phyloP scores from a whole-genome alignment of 305 asterid species.

The Coffea humblotiana region DNA sequence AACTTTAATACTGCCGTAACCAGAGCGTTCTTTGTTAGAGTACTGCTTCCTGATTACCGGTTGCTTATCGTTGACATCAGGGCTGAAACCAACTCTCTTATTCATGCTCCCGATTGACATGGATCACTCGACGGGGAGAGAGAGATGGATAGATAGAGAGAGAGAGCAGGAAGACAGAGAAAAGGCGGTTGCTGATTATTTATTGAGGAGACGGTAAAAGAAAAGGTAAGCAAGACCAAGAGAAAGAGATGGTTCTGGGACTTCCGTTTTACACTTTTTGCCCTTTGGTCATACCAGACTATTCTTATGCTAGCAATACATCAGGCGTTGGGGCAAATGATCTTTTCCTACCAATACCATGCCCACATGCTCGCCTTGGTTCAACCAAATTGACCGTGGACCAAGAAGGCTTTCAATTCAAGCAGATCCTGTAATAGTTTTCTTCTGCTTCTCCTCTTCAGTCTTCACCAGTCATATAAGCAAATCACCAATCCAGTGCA shows the following conservation, averaged over 20 bases:
- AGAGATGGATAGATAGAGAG: not conserved
- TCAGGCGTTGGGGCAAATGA: not conserved
- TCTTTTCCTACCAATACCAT: not conserved
- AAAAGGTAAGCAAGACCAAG: not conserved
- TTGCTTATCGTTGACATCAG: constrained; percentile 18
- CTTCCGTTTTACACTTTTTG: not conserved
- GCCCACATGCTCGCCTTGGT: not conserved
- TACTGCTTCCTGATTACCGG: constrained; percentile 8
- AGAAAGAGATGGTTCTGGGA: not conserved
- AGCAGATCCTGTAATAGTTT: not conserved
- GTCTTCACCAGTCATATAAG: not conserved
- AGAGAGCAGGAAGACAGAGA: constrained; percentile 9
- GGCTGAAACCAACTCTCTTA: constrained; percentile 31
- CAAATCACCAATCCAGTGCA: not conserved
- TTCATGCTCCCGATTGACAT: constrained; percentile 21
- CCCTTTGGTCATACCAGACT: too few species aligned
- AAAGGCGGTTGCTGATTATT: constrained; percentile 15
- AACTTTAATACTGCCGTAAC: not conserved
- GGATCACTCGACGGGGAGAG: not conserved
- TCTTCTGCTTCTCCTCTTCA: not conserved
- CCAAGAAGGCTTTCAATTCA: constrained; percentile 3
- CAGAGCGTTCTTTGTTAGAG: constrained; percentile 1
- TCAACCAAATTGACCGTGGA: constrained; percentile 20
- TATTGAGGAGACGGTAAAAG: constrained; percentile 20
- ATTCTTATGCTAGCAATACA: not conserved